These are phyloP conservation scores for Plasmodium blacklocki DNA, from an alignment of 169 alveolate genomes.

Conservation along the genomic window DNA sequence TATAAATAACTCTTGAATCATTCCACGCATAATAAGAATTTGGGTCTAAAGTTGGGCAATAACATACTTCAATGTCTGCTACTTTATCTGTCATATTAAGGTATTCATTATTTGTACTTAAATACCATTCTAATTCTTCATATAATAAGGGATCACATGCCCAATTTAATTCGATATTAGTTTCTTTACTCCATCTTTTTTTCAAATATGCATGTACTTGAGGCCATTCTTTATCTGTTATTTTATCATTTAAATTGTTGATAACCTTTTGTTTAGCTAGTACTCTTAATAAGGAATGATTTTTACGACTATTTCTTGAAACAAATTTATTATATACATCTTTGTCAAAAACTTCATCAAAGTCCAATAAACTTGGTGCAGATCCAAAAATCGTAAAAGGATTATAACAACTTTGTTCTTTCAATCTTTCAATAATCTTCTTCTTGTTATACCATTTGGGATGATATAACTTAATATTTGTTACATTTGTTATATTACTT, in stretches of 20 bases:
- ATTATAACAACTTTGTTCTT: slow-evolving; percentile 85
- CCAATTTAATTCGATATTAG: slow-evolving; percentile 81
- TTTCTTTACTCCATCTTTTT: slow-evolving; percentile 77
- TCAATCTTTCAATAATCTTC: slow-evolving; percentile 79
- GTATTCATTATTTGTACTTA: slow-evolving; percentile 78
- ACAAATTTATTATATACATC: slow-evolving; percentile 78
- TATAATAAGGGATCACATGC: slow-evolving; percentile 79
- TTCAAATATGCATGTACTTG: slow-evolving; percentile 78
- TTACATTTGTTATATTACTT: slow-evolving; percentile 75
- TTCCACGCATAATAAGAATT: slow-evolving; percentile 80
- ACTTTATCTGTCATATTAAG: slow-evolving; percentile 78
- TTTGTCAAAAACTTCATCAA: slow-evolving; percentile 84
- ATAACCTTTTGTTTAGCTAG: slow-evolving; percentile 66
- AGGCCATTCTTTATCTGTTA: slow-evolving; percentile 79
- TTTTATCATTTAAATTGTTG: slow-evolving; percentile 59
- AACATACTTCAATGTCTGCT: slow-evolving; percentile 80
- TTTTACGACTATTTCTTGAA: slow-evolving; percentile 77
- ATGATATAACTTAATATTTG: slow-evolving; percentile 79
- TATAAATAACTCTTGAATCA: slow-evolving; percentile 80
- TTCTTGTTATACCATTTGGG: slow-evolving; percentile 82
- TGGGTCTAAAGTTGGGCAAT: slow-evolving; percentile 80
- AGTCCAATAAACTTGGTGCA: slow-evolving; percentile 83
- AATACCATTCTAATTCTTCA: slow-evolving; percentile 81
- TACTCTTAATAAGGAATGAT: slow-evolving; percentile 76
- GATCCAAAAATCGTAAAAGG: slow-evolving; percentile 91